Conservation (phyloP, 805 yeast genomes). For the Schwanniomyces vanrijiae region DNA sequence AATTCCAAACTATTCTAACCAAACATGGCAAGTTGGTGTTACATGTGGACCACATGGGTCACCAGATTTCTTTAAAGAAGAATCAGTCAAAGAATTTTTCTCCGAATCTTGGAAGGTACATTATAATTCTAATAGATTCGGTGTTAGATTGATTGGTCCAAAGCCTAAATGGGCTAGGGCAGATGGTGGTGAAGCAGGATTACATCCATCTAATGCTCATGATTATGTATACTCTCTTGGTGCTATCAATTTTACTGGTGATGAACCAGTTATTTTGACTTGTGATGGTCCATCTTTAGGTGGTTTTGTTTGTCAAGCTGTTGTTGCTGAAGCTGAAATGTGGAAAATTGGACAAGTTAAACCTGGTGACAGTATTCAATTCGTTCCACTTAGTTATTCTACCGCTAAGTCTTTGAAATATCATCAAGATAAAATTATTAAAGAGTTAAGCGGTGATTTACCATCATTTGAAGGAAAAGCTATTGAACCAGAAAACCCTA, state of each 20-base stretch:
- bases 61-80: constrained; percentile 86
- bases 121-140: constrained; percentile 95
- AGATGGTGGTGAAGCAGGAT: constrained; percentile 97
- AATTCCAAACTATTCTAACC: constrained; percentile 54
- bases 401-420: constrained; percentile 65
- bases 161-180: constrained; percentile 95
- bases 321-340: constrained; percentile 92
- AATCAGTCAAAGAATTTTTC: constrained; percentile 75
- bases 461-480: constrained; percentile 24
- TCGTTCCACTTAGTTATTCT: constrained; percentile 72
- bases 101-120: constrained; percentile 87
- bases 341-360: constrained; percentile 98
- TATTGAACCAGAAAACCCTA: constrained; percentile 61
- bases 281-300: constrained; percentile 98
- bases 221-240: constrained; percentile 96
- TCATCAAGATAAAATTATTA: constrained; percentile 58
- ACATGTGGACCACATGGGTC: constrained; percentile 98
- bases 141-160: constrained; percentile 92
- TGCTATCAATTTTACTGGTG: constrained; percentile 97
- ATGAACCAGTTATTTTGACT: constrained; percentile 94
- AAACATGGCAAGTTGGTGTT: constrained; percentile 83
- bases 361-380: constrained; percentile 85
- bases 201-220: constrained; percentile 98
- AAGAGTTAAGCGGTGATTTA: constrained; percentile 43
- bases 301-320: constrained; percentile 96